Evolutionary conservation across 1,284 basidiomycete genomes (phyloP), one percentile per base, ranked within the genome.

Genomic region (Tilletia walkeri): DNA sequence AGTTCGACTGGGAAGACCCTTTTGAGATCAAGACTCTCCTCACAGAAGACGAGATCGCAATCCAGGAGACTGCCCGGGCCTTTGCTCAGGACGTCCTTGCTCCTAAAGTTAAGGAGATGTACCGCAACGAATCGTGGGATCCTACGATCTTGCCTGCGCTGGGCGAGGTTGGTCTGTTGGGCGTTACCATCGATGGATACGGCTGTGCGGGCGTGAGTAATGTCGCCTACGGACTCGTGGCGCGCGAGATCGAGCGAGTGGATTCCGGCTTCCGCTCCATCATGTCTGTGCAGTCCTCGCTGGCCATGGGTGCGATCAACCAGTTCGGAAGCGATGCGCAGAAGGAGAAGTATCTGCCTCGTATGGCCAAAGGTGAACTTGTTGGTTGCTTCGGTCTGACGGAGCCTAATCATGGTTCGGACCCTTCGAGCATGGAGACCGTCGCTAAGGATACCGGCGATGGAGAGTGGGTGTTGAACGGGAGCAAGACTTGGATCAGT

Each of bases 301-400:
- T 99, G 45, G 93, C 95, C n/a, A 99, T 99, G 95, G 93, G 95
- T 81, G 94, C 95, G 3, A 97, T 98, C 82, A 87, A 76, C 84
- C 92, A 91, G 79, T 98, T 95, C 83, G 95, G 95, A 1, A 89
- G 89, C 0, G 90, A 94, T 38, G 89, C 89, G 49, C 94, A 98
- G 85, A 95, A 95, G 86, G 91, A 94, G 79, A 92, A 91, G 82
- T 98, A 91, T 81, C 87, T 98, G 2, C 95, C 94, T 48, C 86
- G 88, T 16, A 87, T 98, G 56, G 94, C 94, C 3, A 91, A 89
- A 78, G 95, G 93, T 66, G 92, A 96, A 81, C 84, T 95, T 41
- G 86, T 95, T 68, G 95, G 95, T 30, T 95, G 94, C 82, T 99
- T 99, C 82, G 94, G 95, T 20, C 86, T 98, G 48, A 98, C 95